Evolutionary conservation across 148 eudicot genomes (phyloP), one percentile per base, ranked within the genome.

Genomic region (Amaranthus palmeri): DNA sequence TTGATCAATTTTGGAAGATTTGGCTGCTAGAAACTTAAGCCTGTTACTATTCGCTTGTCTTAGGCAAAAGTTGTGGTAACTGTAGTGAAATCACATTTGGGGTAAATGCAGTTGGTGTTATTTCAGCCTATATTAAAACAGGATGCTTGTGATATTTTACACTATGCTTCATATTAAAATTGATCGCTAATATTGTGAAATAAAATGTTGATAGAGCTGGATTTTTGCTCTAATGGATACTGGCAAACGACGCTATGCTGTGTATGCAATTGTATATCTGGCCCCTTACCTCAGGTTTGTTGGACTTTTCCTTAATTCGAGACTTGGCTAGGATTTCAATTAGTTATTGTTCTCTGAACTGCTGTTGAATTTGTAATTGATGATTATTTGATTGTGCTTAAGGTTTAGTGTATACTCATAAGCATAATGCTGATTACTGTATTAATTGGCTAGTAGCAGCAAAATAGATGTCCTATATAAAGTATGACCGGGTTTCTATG

Each of bases 191-290:
- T 7, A 11, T 57, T 64, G 43, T 55, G 53, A n/a, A 9, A 25
- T 40, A 17, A 60, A 45, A 4, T 69, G 44, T 74, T 54, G 68
- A 62, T 62, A 95, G 99, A 88, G 93, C 65, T 95, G 99, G 99
- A 87, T 95, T 68, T 95, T 95, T 77, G 97, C 99, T 7, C 88
- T 83, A 84, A 73, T 88, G 88, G 99, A 95, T 79, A 86, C 97
- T 0, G 85, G 88, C 36, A 83, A 85, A 43, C 88, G 67, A 54
- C 91, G 99, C n/a, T 95, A 89, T 73, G 92, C 86, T 66, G 88
- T 89, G 13, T 95, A 95, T 76, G 85, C 99, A 4, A 76, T 92
- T 70, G 96, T 95, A 5, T 95, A 95, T 78, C 83, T 95, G 76
- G 92, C 97, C 72, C 99, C 98, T 69, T 95, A 95, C 75, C 45